These are phyloP conservation scores for Caloboletus firmus DNA, from an alignment of 1,284 basidiomycete genomes.

Conservation along the genomic window DNA sequence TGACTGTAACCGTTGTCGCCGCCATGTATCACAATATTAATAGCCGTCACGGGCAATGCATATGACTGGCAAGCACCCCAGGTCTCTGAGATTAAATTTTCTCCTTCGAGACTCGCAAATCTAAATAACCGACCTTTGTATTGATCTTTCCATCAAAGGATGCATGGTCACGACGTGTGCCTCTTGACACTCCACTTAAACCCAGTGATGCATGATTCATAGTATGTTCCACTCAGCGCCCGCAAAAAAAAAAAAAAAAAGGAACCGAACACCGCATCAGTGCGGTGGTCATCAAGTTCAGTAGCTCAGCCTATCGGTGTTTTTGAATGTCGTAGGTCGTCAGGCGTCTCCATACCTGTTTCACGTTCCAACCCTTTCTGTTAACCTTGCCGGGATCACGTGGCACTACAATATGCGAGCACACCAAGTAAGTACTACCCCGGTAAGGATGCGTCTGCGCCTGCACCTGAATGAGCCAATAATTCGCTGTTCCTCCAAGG, in stretches of 20 bases:
- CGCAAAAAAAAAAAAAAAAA: slow-evolving; percentile 22
- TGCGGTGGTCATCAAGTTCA: slow-evolving; percentile 9
- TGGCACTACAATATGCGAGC: slow-evolving; percentile 9
- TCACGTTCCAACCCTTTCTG: slow-evolving; percentile 24
- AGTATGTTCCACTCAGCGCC: slow-evolving; percentile 8
- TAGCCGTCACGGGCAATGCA: slow-evolving; percentile 10
- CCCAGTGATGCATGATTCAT: slow-evolving; percentile 15
- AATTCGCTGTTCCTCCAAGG: slow-evolving; percentile 1
- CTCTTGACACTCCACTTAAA: slow-evolving; percentile 14
- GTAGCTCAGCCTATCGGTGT: slow-evolving; percentile 10
- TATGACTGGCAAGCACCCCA: not conserved
- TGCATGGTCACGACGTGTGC: slow-evolving; percentile 5
- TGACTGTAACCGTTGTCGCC: slow-evolving; percentile 17
- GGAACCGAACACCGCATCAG: slow-evolving; percentile 20
- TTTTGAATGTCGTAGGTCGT: slow-evolving; percentile 16
- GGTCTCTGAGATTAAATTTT: slow-evolving; percentile 23
- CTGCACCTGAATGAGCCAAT: slow-evolving; percentile 7
- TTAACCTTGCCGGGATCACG: slow-evolving; percentile 30
- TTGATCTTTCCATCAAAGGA: slow-evolving; percentile 16
- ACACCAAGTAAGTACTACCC: slow-evolving; percentile 2
- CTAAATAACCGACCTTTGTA: slow-evolving; percentile 20
- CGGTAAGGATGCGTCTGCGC: not conserved
- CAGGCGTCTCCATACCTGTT: slow-evolving; percentile 28
- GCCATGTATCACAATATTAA: slow-evolving; percentile 12
- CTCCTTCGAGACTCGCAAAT: slow-evolving; percentile 17